phyloP scores from a whole-genome alignment of 2,329 filamentous ascomycete species.

The Stachybotrys chlorohalonatus region DNA sequence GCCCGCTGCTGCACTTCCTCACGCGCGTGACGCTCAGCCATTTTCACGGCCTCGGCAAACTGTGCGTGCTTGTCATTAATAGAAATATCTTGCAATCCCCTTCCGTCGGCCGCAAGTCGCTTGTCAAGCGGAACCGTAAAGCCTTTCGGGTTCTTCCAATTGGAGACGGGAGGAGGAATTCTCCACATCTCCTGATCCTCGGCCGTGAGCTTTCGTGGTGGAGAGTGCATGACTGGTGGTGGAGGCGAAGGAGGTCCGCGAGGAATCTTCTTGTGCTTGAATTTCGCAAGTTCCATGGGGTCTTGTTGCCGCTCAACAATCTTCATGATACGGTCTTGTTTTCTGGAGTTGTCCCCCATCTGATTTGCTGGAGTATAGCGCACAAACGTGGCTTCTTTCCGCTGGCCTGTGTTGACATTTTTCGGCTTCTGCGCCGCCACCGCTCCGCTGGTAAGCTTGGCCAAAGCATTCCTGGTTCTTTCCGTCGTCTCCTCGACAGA shows the following conservation, averaged over 20 bases:
- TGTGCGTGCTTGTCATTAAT: conserved; percentile 99
- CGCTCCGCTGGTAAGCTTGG: conserved; percentile 72
- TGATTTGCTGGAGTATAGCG: conserved; percentile 93
- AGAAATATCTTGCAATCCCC: conserved; percentile 82
- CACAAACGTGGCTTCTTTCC: conserved; percentile 85
- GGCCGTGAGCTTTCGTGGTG: conserved; percentile 87
- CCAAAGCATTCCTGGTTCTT: conserved; percentile 78
- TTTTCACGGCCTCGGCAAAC: conserved; percentile 88
- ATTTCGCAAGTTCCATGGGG: conserved; percentile 94
- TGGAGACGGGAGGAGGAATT: conserved; percentile 78
- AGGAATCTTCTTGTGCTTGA: conserved; percentile 98
- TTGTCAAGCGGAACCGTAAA: conserved; percentile 96
- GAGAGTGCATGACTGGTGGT: conserved; percentile 89
- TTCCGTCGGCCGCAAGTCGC: conserved; percentile 84
- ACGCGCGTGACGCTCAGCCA: conserved; percentile 86
- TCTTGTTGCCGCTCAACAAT: conserved; percentile 92
- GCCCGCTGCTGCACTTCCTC: conserved; percentile 91
- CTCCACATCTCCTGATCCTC: conserved; percentile 97
- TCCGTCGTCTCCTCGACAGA: conserved; percentile 78
- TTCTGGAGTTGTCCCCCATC: conserved; percentile 81
- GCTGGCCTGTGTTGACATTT: conserved; percentile 73
- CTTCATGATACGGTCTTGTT: conserved; percentile 96
- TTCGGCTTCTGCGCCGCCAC: conserved; percentile 93
- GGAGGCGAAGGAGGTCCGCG: conserved; percentile 86
- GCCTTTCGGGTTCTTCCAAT: conserved; percentile 99